Evolutionary conservation across 169 alveolate species (phyloP), one percentile per base, ranked within the genome.

Genomic region (Plasmodium fragile): DNA sequence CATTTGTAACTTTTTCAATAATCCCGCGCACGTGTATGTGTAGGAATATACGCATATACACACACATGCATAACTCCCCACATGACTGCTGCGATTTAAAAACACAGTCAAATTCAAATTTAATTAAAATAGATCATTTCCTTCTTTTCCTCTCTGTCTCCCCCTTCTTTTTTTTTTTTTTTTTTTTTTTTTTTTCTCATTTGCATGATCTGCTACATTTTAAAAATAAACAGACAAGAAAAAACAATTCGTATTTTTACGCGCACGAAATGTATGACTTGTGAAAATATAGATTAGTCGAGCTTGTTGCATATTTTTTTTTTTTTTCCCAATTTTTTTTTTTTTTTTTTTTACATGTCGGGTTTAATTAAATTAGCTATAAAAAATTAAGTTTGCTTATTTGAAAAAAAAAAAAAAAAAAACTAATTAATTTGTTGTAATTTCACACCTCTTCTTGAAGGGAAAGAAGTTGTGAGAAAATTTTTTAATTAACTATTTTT

Each of bases 241-340:
- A 13, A 45, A 25, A 25, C 41, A 45, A 39, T 25, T 39, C 18
- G 43, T 25, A 36, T 79, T 41, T 45, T 25, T n/a, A 72, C 52
- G 41, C 55, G 55, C 55, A 45, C 55, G 18, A 30, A 72, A 32
- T 16, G 32, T 72, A 72, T 16, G 81, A 72, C 22, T 0, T 72
- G 53, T 72, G 52, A 72, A 72, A 4, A 79, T 79, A 32, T 45
- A 41, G 36, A 79, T 45, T 79, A 79, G 45, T 55, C 30, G 85
- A 79, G 85, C 52, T 45, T 45, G 70, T 45, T 75, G 32, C 55
- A 43, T 36, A 22, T 75, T 75, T 75, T 75, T 79, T 79, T 79
- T 41, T 79, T 79, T 59, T 59, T 4, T n/a, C n/a, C n/a, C n/a
- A n/a, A n/a, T n/a, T n/a, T 8, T 59, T 59, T 55, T 59, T 59